These are phyloP conservation scores for Zygoascus flipseniorum DNA, from an alignment of 805 yeast species.

Conservation along the genomic window DNA sequence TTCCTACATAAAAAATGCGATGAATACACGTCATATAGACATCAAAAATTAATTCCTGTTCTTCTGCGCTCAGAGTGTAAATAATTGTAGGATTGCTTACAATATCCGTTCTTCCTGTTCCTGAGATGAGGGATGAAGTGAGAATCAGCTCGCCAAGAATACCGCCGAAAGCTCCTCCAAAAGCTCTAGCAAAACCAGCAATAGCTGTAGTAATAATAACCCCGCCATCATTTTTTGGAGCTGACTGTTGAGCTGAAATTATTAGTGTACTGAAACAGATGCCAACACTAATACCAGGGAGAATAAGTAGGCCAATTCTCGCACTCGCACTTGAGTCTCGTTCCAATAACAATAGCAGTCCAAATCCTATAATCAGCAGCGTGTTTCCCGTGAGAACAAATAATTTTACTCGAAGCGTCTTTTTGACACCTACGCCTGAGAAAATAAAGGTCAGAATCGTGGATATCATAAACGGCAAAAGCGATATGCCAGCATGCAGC, in stretches of 20 bases:
- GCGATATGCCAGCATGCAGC: conserved; percentile 33
- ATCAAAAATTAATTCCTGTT: not conserved
- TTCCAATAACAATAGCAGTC: not conserved
- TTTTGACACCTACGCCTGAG: not conserved
- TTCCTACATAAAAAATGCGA: not conserved
- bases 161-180: not conserved
- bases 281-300: not conserved
- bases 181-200: not conserved
- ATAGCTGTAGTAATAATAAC: not conserved
- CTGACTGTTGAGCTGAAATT: not conserved
- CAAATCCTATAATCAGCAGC: not conserved
- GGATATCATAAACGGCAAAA: conserved; percentile 31
- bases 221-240: not conserved
- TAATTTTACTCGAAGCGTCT: not conserved
- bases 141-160: not conserved
- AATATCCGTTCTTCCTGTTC: not conserved
- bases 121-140: not conserved
- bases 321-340: not conserved
- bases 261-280: not conserved
- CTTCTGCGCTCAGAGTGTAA: not conserved
- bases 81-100: not conserved
- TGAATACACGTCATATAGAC: not conserved
- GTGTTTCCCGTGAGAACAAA: not conserved
- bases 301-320: not conserved
- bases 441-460: not conserved